A percentile compares a stretch with the other conserved stretches of the same genome.
phyloP scores from a whole-genome alignment of 2,329 filamentous ascomycete species.

The Colletotrichum chrysophilum region DNA sequence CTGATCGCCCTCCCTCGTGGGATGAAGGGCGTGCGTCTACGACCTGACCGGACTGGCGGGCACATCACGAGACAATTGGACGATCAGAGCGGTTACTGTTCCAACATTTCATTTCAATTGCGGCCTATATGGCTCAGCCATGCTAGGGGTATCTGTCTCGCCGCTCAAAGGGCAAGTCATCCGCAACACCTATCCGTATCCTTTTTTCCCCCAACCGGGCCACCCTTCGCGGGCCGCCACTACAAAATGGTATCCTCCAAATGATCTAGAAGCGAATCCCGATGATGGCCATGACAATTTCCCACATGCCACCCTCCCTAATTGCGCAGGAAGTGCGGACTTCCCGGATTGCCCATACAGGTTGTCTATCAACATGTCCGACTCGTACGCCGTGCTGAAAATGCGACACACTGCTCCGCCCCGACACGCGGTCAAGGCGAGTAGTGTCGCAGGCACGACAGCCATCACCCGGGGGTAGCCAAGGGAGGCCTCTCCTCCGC shows the following conservation, averaged over 20 bases:
- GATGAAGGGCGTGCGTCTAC: background rate
- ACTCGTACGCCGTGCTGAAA: background rate
- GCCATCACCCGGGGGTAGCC: constrained; percentile 26
- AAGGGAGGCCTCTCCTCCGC: constrained; percentile 22
- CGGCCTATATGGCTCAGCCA: constrained; percentile 17
- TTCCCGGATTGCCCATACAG: constrained; percentile 17
- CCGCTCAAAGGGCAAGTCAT: background rate
- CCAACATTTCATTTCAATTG: constrained; percentile 6
- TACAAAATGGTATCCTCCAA: background rate
- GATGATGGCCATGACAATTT: constrained; percentile 5
- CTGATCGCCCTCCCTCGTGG: background rate
- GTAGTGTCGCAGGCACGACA: background rate
- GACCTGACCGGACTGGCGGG: no score
- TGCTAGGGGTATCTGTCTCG: constrained; percentile 17
- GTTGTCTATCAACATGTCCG: constrained; percentile 16
- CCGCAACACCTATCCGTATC: background rate
- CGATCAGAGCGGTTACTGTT: background rate
- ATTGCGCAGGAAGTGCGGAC: constrained; percentile 21
- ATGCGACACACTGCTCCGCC: background rate
- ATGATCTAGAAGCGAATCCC: background rate
- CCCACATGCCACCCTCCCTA: constrained; percentile 4
- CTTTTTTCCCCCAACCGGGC: background rate
- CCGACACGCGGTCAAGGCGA: background rate
- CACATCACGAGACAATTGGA: background rate
- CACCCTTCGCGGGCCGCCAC: background rate